These are phyloP conservation scores for Rhizopus arrhizus DNA, from an alignment of 371 early-diverging fungal species.

Conservation along the genomic window DNA sequence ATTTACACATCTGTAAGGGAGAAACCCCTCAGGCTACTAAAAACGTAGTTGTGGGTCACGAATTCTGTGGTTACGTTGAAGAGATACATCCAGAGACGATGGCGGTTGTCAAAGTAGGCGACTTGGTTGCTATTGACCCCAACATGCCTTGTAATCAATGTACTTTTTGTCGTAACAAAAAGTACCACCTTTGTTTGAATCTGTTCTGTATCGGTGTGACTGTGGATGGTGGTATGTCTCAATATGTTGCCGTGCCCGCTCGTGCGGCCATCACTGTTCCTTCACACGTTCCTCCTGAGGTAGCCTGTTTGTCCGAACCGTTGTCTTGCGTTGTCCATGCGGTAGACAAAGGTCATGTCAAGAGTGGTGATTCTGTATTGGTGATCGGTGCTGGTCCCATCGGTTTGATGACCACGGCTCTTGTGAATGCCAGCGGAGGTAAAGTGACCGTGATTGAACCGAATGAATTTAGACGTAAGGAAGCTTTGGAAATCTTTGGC, in stretches of 20 bases:
- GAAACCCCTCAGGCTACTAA: conserved; percentile 59
- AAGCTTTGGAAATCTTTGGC: conserved; percentile 44
- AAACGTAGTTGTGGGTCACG: conserved; percentile 59
- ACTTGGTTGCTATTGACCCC: conserved; percentile 57
- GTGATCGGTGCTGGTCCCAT: conserved; percentile 63
- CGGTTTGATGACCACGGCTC: conserved; percentile 55
- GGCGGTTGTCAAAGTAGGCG: conserved; percentile 33
- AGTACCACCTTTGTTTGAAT: conserved; percentile 52
- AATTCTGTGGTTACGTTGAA: conserved; percentile 56
- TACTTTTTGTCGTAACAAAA: conserved; percentile 53
- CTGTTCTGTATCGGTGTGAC: conserved; percentile 58
- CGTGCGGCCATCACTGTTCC: conserved; percentile 46
- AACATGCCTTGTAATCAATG: conserved; percentile 59
- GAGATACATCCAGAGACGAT: conserved; percentile 48
- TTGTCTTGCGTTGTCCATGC: conserved; percentile 64
- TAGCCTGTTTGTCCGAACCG: conserved; percentile 59
- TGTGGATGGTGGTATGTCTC: conserved; percentile 60
- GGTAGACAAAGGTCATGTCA: conserved; percentile 52
- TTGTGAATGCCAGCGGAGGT: conserved; percentile 46
- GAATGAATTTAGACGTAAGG: conserved; percentile 46
- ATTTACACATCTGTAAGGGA: conserved; percentile 59
- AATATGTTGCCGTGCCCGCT: conserved; percentile 53
- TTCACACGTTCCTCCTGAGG: conserved; percentile 41
- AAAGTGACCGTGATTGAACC: conserved; percentile 54
- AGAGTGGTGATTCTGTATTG: conserved; percentile 47